Conservation (phyloP, 2,329 filamentous ascomycete species). For the Zymoseptoria ardabiliae region DNA sequence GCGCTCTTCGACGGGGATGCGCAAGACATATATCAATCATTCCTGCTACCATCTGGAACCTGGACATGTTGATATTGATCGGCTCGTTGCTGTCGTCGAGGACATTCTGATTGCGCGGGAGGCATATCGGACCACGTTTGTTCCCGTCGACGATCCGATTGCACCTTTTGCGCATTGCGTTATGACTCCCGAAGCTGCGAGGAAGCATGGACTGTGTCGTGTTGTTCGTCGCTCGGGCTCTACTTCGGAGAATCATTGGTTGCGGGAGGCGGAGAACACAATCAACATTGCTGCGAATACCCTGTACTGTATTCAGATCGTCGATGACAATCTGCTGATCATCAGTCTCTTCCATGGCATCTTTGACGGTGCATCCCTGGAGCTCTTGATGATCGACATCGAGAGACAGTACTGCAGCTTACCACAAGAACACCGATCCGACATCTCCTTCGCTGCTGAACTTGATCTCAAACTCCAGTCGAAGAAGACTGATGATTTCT, state of each 20-base stretch:
- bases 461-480: conserved; percentile 3
- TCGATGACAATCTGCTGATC: neutral
- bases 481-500: conserved; percentile 2
- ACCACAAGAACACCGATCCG: neutral
- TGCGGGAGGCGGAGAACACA: conserved; percentile 1
- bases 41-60: conserved; percentile 47
- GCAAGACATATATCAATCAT: conserved; percentile 35
- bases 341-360: conserved; percentile 11
- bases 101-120: neutral
- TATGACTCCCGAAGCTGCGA: neutral
- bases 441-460: conserved; percentile 4
- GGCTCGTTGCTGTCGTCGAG: conserved; percentile 3
- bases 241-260: neutral
- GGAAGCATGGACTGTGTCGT: neutral
- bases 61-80: neutral
- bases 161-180: conserved; percentile 10
- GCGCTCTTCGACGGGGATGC: conserved; percentile 33
- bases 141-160: conserved; percentile 7
- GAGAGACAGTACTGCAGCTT: conserved; percentile 1
- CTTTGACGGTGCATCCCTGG: conserved; percentile 11
- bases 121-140: neutral
- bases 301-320: conserved; percentile 2
- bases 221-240: neutral
- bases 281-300: conserved; percentile 5
- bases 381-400: conserved; percentile 8